A percentile compares a stretch with the other conserved stretches of the same genome.
phyloP scores from a whole-genome alignment of 305 asterid genomes.

The Rubia tinctorum region DNA sequence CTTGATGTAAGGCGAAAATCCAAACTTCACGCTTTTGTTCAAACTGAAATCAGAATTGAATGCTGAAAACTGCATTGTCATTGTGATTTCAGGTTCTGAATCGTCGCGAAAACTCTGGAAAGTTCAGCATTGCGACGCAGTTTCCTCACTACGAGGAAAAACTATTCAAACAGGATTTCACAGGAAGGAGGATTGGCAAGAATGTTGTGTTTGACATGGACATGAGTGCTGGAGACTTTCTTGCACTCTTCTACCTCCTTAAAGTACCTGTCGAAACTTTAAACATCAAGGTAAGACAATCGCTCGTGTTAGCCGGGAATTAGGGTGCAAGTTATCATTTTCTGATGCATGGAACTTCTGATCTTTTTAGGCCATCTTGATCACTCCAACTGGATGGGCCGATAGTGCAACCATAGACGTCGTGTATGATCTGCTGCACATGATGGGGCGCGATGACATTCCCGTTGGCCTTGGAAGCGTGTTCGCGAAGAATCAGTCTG shows the following conservation, averaged over 20 bases:
- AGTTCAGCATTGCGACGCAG: conserved; percentile 60
- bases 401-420: conserved; percentile 80
- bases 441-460: conserved; percentile 96
- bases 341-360: conserved; percentile 5
- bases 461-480: conserved; percentile 76
- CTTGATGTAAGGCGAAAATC: conserved; percentile 49
- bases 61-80: not conserved
- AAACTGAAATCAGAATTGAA: no score
- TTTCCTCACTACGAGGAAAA: conserved; percentile 58
- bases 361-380: conserved; percentile 58
- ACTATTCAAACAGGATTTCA: conserved; percentile 50
- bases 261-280: conserved; percentile 60
- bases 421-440: conserved; percentile 75
- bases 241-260: conserved; percentile 82
- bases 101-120: conserved; percentile 46
- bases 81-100: conserved; percentile 57
- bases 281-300: conserved; percentile 58
- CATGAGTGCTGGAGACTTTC: conserved; percentile 95
- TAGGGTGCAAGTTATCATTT: not conserved
- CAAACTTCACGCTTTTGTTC: not conserved
- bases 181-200: conserved; percentile 52
- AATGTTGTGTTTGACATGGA: conserved; percentile 85
- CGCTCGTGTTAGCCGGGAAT: no score
- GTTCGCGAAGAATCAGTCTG: conserved; percentile 59
- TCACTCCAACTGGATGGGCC: conserved; percentile 91